These are phyloP conservation scores for Stephanodiscus triporus DNA, from an alignment of 108 stramenopile genomes.

Conservation along the genomic window DNA sequence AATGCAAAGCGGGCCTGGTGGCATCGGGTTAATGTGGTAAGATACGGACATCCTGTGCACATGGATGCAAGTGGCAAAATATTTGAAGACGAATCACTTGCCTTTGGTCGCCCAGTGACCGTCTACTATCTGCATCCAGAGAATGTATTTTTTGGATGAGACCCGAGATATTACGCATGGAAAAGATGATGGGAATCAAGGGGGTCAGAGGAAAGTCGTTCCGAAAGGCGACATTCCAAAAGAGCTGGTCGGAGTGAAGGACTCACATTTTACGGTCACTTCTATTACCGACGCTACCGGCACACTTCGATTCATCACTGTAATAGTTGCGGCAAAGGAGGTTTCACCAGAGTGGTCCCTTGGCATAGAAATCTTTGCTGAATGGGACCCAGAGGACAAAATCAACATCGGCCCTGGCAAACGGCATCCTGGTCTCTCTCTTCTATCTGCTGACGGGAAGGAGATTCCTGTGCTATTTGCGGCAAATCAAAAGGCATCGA, in stretches of 20 bases:
- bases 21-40: slow-evolving; percentile 9
- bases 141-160: slow-evolving; percentile 7
- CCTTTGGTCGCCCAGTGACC: slow-evolving; percentile 6
- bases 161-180: slow-evolving; percentile 6
- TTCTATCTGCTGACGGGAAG: slow-evolving; percentile 16
- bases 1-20: not conserved
- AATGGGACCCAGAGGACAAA: not conserved
- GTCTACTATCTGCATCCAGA: not conserved
- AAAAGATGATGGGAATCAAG: not conserved
- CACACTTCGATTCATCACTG: not conserved
- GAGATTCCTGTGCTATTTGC: not conserved
- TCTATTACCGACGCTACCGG: not conserved
- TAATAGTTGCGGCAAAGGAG: not conserved
- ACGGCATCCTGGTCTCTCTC: not conserved
- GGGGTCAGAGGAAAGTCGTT: not conserved
- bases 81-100: slow-evolving; percentile 15
- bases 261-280: not conserved
- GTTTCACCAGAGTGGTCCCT: not conserved
- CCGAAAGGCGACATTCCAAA: not conserved
- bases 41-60: slow-evolving; percentile 1
- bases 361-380: not conserved
- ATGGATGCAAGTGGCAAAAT: slow-evolving; percentile 15
- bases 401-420: not conserved
- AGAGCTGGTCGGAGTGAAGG: not conserved
- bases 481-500: not conserved